Evolutionary conservation across 1,284 basidiomycete genomes (phyloP), one percentile per base, ranked within the genome.

Genomic region (Kalmanozyma brasiliensis): DNA sequence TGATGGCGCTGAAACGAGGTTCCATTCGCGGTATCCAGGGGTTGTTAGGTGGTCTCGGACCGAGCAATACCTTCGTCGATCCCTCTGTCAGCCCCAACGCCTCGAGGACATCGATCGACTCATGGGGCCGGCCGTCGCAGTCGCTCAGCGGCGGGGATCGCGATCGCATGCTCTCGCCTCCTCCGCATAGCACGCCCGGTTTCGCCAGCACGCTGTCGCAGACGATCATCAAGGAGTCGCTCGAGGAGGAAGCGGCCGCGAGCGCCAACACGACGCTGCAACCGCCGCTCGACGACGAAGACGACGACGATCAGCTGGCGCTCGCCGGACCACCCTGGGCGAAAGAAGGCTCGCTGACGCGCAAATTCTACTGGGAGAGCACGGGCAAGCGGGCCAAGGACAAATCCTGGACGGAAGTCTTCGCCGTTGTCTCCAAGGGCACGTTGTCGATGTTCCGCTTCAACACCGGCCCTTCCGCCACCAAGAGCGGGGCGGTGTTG

Each of bases 241-340:
- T n/a, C 8, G 91, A 93, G 66, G 94, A 98, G 82, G 94, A 96
- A 78, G 93, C 96, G 76, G 86, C 45, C 3, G 30, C 46, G 8
- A 11, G 35, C 3, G 22, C 24, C 20, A 36, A 19, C 3, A 14
- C 33, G 8, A 22, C 17, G 5, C 26, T 13, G 2, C 34, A 91
- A 65, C 78, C 19, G 29, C 24, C 42, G 47, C 2, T 47, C 16
- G 57, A 55, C n/a, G 61, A 64, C 8, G 73, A 72, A 26, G 57
- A 69, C 16, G 66, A 63, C 24, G 94, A 98, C 79, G 94, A 97
- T 79, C 93, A 97, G 83, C 86, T 98, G 11, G 94, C 95, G 1
- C 85, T 98, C 32, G 87, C 96, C 11, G 95, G 95, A 22, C 89
- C 95, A 3, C 95, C 95, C 0, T 98, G 95, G 95, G 95, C 95